Evolutionary conservation across 345 rosid species (phyloP), one percentile per base, ranked within the genome.

Genomic region (Citrus sp.): DNA sequence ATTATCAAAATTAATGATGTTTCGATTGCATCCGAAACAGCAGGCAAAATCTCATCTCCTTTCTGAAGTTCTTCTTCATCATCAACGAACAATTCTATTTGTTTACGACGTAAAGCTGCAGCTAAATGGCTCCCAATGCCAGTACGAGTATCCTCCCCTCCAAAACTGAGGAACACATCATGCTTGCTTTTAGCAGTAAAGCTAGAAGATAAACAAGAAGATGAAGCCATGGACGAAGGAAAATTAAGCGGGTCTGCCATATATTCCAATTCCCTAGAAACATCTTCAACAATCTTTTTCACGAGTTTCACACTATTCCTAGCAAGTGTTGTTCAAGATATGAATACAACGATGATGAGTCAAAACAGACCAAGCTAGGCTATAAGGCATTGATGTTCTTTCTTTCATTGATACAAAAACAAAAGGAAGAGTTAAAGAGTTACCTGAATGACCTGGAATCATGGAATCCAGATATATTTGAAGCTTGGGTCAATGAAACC

Each of bases 281-380:
- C 3, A 42, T 42, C 49, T 10, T 42, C 14, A 0, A 0, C 49
- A 42, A 42, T 42, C 49, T 2, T 28, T 0, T 72, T 30, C 21
- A 72, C 63, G 32, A 72, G 75, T 72, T 10, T n/a, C 6, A 22
- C 37, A 13, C 55, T 63, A 30, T 60, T 60, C 75, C 75, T 72
- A 72, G 13, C 28, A 27, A 27, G 19, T 25, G 16, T 46, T 3
- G 16, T 0, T 46, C 51, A 13, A 46, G 5, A 46, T 46, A 46
- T 13, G 3, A 46, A 46, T 12, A 46, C 18, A 46, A 46, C 0
- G 49, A 42, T 42, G 49, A 2, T 42, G 49, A 46, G 18, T 46
- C 51, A 0, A 46, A 46, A 46, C 18, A 46, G 51, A 46, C 4
- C 18, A 46, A 46, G 51, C 51, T 46, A 46, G 25, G 25, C 25